Evolutionary conservation across 2,329 filamentous ascomycete genomes (phyloP).

Genomic region (Stagonosporopsis rhizophila): DNA sequence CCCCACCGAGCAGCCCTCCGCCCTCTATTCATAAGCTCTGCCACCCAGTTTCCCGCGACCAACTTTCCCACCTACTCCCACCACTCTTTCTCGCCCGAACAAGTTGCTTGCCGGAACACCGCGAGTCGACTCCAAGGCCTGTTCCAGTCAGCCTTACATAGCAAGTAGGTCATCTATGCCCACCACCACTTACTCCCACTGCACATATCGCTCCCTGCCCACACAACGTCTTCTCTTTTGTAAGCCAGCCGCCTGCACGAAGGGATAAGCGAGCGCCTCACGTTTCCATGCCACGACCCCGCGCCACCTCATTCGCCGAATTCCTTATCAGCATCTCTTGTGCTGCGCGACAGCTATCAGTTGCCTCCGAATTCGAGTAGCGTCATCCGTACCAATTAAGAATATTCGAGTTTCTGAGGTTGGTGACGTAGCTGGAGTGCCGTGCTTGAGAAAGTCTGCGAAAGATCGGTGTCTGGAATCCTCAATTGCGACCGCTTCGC

Average conservation of each 20-base stretch:
- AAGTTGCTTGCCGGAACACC: conserved; percentile 42
- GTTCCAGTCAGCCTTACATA: conserved; percentile 33
- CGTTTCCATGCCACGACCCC: conserved; percentile 30
- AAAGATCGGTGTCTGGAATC: conserved; percentile 19
- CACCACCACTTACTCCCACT: conserved; percentile 23
- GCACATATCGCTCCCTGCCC: conserved; percentile 22
- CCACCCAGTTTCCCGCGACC: conserved; percentile 32
- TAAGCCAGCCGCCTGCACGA: conserved; percentile 30
- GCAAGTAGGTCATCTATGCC: conserved; percentile 39
- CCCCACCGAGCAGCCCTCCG: conserved; percentile 41
- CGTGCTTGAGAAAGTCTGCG: conserved; percentile 20
- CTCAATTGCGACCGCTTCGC: conserved; percentile 15
- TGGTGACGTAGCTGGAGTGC: conserved; percentile 31
- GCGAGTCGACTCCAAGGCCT: conserved; percentile 36
- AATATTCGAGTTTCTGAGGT: conserved; percentile 21
- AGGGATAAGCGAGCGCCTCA: conserved; percentile 31
- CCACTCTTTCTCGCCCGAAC: conserved; percentile 29
- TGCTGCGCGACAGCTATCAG: conserved; percentile 38
- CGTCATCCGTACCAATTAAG: conserved; percentile 36
- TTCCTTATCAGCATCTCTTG: conserved; percentile 42
- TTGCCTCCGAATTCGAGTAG: conserved; percentile 25
- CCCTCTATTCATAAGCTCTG: conserved; percentile 47
- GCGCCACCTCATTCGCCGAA: conserved; percentile 43
- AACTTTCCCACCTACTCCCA: conserved; percentile 18
- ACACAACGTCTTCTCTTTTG: conserved; percentile 20